phyloP scores from a whole-genome alignment of 2,329 filamentous ascomycete species.

The Colletotrichum orchidophilum region DNA sequence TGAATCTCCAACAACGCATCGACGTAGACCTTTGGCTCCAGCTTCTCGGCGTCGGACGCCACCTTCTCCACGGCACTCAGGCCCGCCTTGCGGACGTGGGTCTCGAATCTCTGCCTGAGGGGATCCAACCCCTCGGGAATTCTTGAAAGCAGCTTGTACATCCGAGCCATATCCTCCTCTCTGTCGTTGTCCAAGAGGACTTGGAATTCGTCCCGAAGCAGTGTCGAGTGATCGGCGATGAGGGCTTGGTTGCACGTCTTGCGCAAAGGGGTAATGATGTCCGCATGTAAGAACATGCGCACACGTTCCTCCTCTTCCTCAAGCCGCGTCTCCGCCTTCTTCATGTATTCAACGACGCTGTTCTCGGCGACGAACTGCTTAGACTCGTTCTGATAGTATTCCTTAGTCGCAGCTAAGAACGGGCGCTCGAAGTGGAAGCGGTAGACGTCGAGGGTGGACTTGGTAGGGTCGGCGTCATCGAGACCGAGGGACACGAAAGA shows the following conservation, averaged over 20 bases:
- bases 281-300: constrained; percentile 87
- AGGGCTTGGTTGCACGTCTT: constrained; percentile 88
- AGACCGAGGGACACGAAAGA: constrained; percentile 95
- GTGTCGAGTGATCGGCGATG: constrained; percentile 84
- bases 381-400: constrained; percentile 92
- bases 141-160: constrained; percentile 91
- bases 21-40: constrained; percentile 97
- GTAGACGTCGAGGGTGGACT: constrained; percentile 96
- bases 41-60: constrained; percentile 81
- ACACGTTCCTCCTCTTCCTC: constrained; percentile 96
- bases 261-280: constrained; percentile 86
- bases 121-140: constrained; percentile 94
- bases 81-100: constrained; percentile 90
- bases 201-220: constrained; percentile 97
- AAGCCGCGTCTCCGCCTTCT: constrained; percentile 91
- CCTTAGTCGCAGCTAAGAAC: constrained; percentile 84
- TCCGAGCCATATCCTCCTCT: constrained; percentile 93
- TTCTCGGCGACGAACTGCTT: constrained; percentile 96
- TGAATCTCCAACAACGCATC: constrained; percentile 95
- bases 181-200: constrained; percentile 91
- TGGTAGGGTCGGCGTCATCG: constrained; percentile 91
- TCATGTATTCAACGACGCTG: constrained; percentile 99
- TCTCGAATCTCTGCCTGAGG: constrained; percentile 86
- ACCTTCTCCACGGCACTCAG: constrained; percentile 91
- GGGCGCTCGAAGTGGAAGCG: constrained; percentile 91